Evolutionary conservation across 2,329 filamentous ascomycete species (phyloP), one percentile per base, ranked within the genome.

Genomic region (Botrytis hyacinthi): DNA sequence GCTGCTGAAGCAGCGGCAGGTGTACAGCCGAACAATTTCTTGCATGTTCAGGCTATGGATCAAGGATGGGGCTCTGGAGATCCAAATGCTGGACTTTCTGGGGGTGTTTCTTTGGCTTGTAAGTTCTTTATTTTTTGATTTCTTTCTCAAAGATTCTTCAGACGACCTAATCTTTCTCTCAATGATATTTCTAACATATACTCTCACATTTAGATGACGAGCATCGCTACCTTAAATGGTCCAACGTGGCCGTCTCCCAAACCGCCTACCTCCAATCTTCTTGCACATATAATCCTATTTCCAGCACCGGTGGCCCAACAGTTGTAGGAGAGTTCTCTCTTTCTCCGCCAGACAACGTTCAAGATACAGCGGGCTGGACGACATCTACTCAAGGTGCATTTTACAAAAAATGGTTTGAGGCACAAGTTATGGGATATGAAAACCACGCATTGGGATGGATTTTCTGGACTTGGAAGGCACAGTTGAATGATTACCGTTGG

Each of bases 271-370:
- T 91, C 59, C 73, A 78, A 3, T 83, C 84, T 4, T 86, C 86
- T 1, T 90, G 89, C 81, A 82, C 77, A 18, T 82, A 84, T 72
- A 81, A 86, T 76, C 83, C 84, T 32, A 83, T 84, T 77, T 74
- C 63, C 16, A 66, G 75, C 46, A 76, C 77, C 51, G 79, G 80
- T 20, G 81, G 77, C 54, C 85, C 86, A 5, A 84, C 85, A 22
- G 83, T 90, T 40, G 84, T 91, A 2, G 88, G 88, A 46, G 89
- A 91, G 79, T 91, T 87, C 85, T 86, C 85, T 60, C 79, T 91
- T 12, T 84, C 83, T 57, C 84, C 87, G 1, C 85, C 86, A 16
- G 84, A 85, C 74, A 79, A 84, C 29, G 81, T 87, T 12, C 82
- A 89, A 78, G 82, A 80, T 78, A 84, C 78, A 1, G 73, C 78